Conservation (phyloP, 2,329 filamentous ascomycete species). For the Alternaria ethzedia region DNA sequence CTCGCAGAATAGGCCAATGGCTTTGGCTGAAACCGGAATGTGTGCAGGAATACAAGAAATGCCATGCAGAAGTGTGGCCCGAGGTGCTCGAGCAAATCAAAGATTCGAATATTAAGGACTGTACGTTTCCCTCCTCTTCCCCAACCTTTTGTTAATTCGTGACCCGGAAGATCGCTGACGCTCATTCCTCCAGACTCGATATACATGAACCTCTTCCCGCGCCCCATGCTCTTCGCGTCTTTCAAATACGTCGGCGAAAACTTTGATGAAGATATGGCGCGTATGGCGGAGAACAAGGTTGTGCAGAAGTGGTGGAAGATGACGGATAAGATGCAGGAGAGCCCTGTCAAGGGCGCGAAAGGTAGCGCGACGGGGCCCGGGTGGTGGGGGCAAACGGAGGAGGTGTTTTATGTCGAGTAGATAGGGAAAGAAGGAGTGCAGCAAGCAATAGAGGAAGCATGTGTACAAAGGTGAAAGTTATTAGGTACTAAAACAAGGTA, state of each 20-base stretch:
- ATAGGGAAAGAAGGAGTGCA: no score
- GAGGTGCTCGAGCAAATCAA: conserved; percentile 78
- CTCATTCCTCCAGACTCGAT: no score
- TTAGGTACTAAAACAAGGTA: not conserved
- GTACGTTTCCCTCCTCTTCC: no score
- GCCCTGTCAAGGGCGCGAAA: conserved; percentile 58
- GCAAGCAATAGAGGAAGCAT: not conserved
- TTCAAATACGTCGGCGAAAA: conserved; percentile 82
- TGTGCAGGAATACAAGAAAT: conserved; percentile 33
- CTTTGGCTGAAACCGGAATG: conserved; percentile 66
- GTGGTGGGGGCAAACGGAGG: conserved; percentile 74
- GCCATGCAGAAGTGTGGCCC: conserved; percentile 77
- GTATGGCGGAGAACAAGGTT: conserved; percentile 74
- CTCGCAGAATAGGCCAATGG: conserved; percentile 70
- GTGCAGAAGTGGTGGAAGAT: conserved; percentile 82
- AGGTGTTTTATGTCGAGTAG: conserved; percentile 66
- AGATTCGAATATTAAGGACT: conserved; percentile 76
- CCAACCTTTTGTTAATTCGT: no score
- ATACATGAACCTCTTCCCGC: conserved; percentile 68
- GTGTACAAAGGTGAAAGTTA: not conserved
- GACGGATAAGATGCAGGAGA: conserved; percentile 76
- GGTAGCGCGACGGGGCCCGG: conserved; percentile 43
- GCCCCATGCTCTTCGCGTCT: conserved; percentile 70
- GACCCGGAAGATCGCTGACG: no score
- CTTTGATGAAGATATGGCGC: conserved; percentile 76